phyloP scores from a whole-genome alignment of 768 basidiomycete species.

The Suillus subluteus region DNA sequence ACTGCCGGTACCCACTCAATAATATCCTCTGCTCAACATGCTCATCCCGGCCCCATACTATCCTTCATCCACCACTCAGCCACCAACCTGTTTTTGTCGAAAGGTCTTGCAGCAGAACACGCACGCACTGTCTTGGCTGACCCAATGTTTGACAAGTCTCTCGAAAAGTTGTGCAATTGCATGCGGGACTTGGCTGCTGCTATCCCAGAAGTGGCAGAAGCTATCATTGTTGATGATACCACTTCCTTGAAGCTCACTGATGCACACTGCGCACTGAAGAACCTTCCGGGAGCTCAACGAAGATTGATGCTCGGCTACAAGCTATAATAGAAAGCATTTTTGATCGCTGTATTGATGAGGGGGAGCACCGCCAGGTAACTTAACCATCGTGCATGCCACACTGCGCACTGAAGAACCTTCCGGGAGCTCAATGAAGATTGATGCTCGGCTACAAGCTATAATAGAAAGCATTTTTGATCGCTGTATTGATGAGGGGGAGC shows the following conservation, averaged over 20 bases:
- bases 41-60: too few relatives aligned
- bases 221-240: constrained; percentile 20
- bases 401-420: constrained; percentile 59
- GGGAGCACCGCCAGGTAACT: constrained; percentile 85
- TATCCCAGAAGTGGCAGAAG: constrained; percentile 19
- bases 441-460: constrained; percentile 77
- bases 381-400: constrained; percentile 61
- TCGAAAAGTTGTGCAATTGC: constrained; percentile 50
- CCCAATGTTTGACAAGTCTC: constrained; percentile 43
- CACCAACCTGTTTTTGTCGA: constrained; percentile 60
- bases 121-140: constrained; percentile 59
- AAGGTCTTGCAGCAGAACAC: constrained; percentile 66
- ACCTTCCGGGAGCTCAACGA: constrained; percentile 47
- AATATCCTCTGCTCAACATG: too few relatives aligned
- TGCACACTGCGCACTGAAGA: constrained; percentile 61
- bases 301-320: constrained; percentile 81
- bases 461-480: constrained; percentile 89
- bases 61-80: too few relatives aligned
- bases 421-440: constrained; percentile 62
- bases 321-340: constrained; percentile 91
- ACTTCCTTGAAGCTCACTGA: constrained; percentile 36
- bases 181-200: constrained; percentile 16
- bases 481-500: constrained; percentile 88
- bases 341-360: constrained; percentile 80
- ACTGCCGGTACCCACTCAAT: too few relatives aligned